These are phyloP conservation scores for Bryoglossum gracile DNA, from an alignment of 495 filamentous ascomycete genomes.

Conservation along the genomic window DNA sequence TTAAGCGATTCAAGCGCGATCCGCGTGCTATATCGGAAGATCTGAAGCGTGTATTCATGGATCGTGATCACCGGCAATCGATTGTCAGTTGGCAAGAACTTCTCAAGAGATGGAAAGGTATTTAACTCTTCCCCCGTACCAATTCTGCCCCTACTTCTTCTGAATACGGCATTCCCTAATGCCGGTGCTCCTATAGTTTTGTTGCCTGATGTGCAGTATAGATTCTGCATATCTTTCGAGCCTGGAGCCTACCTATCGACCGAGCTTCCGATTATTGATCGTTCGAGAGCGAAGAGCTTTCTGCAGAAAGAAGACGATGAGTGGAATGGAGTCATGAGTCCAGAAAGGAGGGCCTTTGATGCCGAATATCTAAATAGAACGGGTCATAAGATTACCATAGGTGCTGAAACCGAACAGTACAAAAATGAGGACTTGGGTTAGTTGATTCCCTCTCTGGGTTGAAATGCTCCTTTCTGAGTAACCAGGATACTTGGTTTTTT, in stretches of 20 bases:
- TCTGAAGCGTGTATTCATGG: conserved; percentile 10
- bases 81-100: conserved; percentile 4
- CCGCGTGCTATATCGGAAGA: conserved; percentile 11
- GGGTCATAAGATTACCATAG: no score
- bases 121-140: no score
- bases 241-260: background rate
- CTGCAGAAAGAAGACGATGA: conserved; percentile 1
- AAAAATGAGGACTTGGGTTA: conserved; percentile 1
- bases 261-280: conserved; percentile 1
- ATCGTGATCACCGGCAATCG: background rate
- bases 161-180: no score
- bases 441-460: no score
- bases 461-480: no score
- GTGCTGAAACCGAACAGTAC: no score
- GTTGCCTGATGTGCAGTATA: conserved; percentile 4
- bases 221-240: conserved; percentile 11
- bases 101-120: no score
- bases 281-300: background rate
- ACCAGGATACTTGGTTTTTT: no score
- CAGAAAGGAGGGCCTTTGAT: background rate
- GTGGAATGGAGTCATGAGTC: background rate
- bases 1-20: conserved; percentile 16
- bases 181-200: no score
- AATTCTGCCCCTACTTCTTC: no score
- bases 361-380: background rate